phyloP scores from a whole-genome alignment of 768 basidiomycete genomes.

The Mrakia blollopis region DNA sequence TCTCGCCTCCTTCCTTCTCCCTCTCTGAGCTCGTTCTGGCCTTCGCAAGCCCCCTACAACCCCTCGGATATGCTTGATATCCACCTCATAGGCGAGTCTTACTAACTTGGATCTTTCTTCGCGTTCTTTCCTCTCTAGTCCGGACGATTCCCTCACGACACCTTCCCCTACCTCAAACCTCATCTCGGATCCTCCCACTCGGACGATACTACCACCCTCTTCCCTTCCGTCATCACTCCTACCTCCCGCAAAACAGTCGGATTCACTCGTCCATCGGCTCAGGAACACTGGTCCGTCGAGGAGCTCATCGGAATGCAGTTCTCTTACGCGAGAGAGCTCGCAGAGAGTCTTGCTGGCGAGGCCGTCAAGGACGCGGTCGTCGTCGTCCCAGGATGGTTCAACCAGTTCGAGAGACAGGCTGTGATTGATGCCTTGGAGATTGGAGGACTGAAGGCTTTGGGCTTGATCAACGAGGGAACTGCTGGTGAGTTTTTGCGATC shows the following conservation, averaged over 20 bases:
- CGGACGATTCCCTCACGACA: slow-evolving; percentile 81
- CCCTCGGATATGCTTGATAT: too few species aligned
- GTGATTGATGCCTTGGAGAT: slow-evolving; percentile 88
- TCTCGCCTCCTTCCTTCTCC: not conserved
- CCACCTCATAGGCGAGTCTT: not conserved
- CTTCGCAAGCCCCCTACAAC: not conserved
- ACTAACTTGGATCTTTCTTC: slow-evolving; percentile 3
- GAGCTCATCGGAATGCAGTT: slow-evolving; percentile 94
- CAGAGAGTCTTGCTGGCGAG: slow-evolving; percentile 66
- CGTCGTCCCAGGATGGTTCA: slow-evolving; percentile 84
- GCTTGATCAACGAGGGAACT: slow-evolving; percentile 85
- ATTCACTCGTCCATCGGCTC: slow-evolving; percentile 47
- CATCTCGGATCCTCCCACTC: slow-evolving; percentile 55
- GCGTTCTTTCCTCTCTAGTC: slow-evolving; percentile 53
- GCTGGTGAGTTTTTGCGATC: slow-evolving; percentile 47
- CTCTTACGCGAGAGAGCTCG: slow-evolving; percentile 80
- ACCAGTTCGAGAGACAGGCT: slow-evolving; percentile 85
- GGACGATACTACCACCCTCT: slow-evolving; percentile 35
- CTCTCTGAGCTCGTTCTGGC: not conserved
- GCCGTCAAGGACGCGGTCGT: slow-evolving; percentile 76
- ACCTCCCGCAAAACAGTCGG: slow-evolving; percentile 56
- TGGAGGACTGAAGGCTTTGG: slow-evolving; percentile 74
- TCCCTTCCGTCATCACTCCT: slow-evolving; percentile 40
- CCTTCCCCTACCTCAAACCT: slow-evolving; percentile 78
- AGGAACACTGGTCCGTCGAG: slow-evolving; percentile 64